These are phyloP conservation scores for Tanacetum coccineum DNA, from an alignment of 129 eudicot genomes.

Conservation along the genomic window DNA sequence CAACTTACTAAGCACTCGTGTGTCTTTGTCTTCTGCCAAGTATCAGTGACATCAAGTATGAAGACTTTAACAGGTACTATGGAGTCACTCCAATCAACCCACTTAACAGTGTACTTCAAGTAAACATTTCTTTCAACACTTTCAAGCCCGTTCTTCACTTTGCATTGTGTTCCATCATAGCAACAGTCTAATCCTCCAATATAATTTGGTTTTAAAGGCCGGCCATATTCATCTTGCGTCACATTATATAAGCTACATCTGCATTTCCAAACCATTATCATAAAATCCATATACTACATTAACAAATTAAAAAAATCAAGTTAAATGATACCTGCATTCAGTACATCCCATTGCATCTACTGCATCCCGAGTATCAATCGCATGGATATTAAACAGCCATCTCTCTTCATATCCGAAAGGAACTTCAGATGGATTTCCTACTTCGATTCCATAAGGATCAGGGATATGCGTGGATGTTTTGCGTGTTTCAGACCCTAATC, in stretches of 20 bases:
- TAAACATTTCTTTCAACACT: conserved; percentile 36
- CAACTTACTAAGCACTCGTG: conserved; percentile 50
- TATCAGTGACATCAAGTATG: conserved; percentile 65
- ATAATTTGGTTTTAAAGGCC: conserved; percentile 13
- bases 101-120: conserved; percentile 56
- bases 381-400: conserved; percentile 64
- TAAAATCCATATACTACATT: not conserved
- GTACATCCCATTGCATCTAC: conserved; percentile 55
- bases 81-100: conserved; percentile 56
- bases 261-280: conserved; percentile 18
- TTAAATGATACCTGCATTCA: conserved; percentile 33
- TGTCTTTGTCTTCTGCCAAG: conserved; percentile 34
- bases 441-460: conserved; percentile 71
- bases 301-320: not conserved
- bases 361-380: conserved; percentile 56
- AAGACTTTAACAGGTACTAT: conserved; percentile 55
- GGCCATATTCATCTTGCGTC: too few species aligned
- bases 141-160: conserved; percentile 40
- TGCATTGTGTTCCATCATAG: conserved; percentile 50
- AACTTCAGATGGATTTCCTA: conserved; percentile 49
- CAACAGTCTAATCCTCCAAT: conserved; percentile 62
- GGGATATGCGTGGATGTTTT: conserved; percentile 56
- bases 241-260: conserved; percentile 46
- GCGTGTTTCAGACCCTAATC: conserved; percentile 69
- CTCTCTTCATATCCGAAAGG: conserved; percentile 64